Base-by-base conservation (phyloP, 1,139 yeast species). In the Taphrina betulina region DNA sequence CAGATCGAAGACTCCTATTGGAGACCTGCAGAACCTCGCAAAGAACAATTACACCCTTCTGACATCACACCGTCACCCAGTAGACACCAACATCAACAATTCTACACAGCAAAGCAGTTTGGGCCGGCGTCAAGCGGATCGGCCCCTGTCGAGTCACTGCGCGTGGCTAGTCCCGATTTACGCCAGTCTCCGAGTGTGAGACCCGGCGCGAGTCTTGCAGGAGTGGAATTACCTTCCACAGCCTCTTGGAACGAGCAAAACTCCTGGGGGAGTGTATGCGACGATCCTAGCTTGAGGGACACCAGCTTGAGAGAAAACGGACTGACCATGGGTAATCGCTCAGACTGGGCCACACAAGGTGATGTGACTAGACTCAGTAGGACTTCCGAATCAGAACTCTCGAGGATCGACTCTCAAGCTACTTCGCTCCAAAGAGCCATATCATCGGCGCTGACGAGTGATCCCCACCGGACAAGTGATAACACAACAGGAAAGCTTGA, bases 381-480 rank as follows among this genome's bases (percentile, higher is more conserved):
- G 10, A 36, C 29, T 4, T 10, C 10, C 37, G 46, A 33, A 16
- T 50, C 46, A 0, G 54, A 33, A 10, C 33, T 50, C 12, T 50
- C 54, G 7, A 50, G 28, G 17, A 46, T 50, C 33, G 46, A 50
- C 24, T 33, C 48, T 10, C 48, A 43, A 20, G 46, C 37, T 4
- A 31, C 44, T 8, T 40, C 54, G 5, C 26, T 50, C 4, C 54
- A 50, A 22, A 14, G 29, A 38, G 54, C 54, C 23, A 50, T 50
- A 12, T 38, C 43, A 16, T 5, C 22, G 28, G 54, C 54, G 5
- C 33, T 50, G 24, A 31, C 12, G 5, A 19, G 7, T 5, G 38
- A 43, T 19, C 19, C 23, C 24, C 5, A 2, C 3, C 10, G n/a
- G 7, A 33, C 3, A 19, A 2, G 14, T 16, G 2, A 20, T 19